Conservation (phyloP, 257 asterid species). For the Solanum pimpinellifolium region DNA sequence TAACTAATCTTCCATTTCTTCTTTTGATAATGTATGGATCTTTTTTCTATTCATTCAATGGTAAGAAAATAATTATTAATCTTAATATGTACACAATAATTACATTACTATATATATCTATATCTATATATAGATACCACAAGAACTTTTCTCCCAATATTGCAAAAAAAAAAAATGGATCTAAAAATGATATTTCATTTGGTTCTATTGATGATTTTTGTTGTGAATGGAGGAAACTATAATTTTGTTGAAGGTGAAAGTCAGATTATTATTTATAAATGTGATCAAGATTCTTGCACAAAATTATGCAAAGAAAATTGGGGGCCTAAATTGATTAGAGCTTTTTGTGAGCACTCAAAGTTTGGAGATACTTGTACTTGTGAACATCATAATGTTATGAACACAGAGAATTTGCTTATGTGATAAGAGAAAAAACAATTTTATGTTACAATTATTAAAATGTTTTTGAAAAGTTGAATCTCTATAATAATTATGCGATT, state of each 20-base stretch:
- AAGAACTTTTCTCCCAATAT: background rate
- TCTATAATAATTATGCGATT: too few relatives aligned
- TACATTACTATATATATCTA: background rate
- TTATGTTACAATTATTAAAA: background rate
- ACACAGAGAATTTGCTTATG: background rate
- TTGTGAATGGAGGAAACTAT: background rate
- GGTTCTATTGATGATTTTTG: background rate
- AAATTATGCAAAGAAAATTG: background rate
- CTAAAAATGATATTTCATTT: background rate
- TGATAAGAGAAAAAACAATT: too few relatives aligned
- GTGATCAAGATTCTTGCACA: background rate
- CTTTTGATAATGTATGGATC: background rate
- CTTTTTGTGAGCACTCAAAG: background rate
- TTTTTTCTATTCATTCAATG: background rate
- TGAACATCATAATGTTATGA: background rate
- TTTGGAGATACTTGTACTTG: background rate
- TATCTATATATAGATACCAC: background rate
- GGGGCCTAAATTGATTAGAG: background rate
- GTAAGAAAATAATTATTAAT: background rate
- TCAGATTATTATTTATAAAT: background rate
- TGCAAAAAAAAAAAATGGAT: background rate
- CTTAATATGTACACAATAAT: background rate
- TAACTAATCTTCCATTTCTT: background rate
- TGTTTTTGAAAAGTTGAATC: background rate
- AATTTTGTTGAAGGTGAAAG: background rate